phyloP scores from a whole-genome alignment of 2,329 filamentous ascomycete genomes.

The Alternaria atra region DNA sequence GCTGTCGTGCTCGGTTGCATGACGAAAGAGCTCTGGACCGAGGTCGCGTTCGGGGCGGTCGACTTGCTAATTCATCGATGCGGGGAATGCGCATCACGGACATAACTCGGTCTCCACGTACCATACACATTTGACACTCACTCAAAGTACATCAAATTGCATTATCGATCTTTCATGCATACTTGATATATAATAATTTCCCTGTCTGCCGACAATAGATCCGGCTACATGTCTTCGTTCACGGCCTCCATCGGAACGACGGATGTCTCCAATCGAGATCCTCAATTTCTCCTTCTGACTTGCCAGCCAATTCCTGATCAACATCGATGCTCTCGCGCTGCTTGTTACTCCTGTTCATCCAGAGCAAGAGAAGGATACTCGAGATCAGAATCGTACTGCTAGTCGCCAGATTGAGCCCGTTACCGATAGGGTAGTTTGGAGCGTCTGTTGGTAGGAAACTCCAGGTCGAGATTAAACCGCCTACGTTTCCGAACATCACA shows the following conservation, averaged over 20 bases:
- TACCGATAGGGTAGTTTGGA: conserved; percentile 74
- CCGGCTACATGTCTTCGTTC: conserved; percentile 2
- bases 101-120: neutral
- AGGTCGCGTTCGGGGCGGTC: conserved; percentile 12
- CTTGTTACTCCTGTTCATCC: conserved; percentile 71
- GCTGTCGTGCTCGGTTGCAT: conserved; percentile 19
- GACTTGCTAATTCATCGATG: conserved; percentile 5
- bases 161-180: neutral
- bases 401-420: conserved; percentile 73
- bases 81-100: conserved; percentile 17
- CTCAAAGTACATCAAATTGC: neutral
- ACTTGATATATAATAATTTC: neutral
- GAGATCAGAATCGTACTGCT: conserved; percentile 65
- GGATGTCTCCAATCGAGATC: conserved; percentile 63
- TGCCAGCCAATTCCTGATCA: conserved; percentile 64
- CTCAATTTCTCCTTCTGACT: conserved; percentile 48
- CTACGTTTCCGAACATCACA: conserved; percentile 78
- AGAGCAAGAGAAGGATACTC: conserved; percentile 61
- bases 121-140: neutral
- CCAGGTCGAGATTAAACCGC: conserved; percentile 73
- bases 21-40: conserved; percentile 20
- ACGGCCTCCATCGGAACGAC: conserved; percentile 67
- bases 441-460: conserved; percentile 69
- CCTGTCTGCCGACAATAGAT: too few species aligned
- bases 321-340: conserved; percentile 64